Base-by-base conservation (phyloP, 2,329 filamentous ascomycete genomes). In the Colletotrichum tanaceti region DNA sequence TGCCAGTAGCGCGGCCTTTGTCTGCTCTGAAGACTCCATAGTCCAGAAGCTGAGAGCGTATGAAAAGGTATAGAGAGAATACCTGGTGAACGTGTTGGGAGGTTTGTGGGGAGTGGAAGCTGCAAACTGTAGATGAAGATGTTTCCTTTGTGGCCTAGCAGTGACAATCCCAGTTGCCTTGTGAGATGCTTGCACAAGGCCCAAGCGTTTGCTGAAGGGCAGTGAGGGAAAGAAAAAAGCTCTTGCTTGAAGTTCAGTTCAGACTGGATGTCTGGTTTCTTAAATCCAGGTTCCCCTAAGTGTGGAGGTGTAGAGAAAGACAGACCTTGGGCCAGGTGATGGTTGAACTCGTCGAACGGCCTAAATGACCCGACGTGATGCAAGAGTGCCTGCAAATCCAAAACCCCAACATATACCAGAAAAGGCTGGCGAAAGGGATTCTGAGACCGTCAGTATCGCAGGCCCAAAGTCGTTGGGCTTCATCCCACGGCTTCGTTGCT, bases 11-110 rank as follows among this genome's bases (percentile, higher is more conserved):
- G 54, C 43, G 9, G n/a, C 47, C n/a, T 54, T 39, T 47, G 24
- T 32, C 32, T 43, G 20, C 35, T 65, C 61, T 46, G 61, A 55
- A 39, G 57, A 38, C 28, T 71, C 69, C 69, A 71, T 71, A 43
- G 20, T 18, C 46, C 46, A 16, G 22, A 43, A 41, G 20, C 9
- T 41, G 43, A 10, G 32, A 32, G 20, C 18, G 32, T 28, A 11
- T 22, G 13, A 60, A 41, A 18, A 24, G 13, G 38, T 52, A 38
- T n/a, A 13, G 11, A 32, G 38, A 32, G 22, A 53, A 54, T 28
- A 20, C 32, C 28, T 41, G 41, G 32, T 54, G 39, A 13, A 50
- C 44, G 28, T 55, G n/a, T 16, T 39, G 50, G 38, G 16, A 9
- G 7, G 32, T 35, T 44, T 44, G 43, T 14, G 24, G 11, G 32